Percentiles rank a stretch among this genome's conserved stretches.
Conservation (phyloP, 257 asterid species). For the Handroanthus guayacan region DNA sequence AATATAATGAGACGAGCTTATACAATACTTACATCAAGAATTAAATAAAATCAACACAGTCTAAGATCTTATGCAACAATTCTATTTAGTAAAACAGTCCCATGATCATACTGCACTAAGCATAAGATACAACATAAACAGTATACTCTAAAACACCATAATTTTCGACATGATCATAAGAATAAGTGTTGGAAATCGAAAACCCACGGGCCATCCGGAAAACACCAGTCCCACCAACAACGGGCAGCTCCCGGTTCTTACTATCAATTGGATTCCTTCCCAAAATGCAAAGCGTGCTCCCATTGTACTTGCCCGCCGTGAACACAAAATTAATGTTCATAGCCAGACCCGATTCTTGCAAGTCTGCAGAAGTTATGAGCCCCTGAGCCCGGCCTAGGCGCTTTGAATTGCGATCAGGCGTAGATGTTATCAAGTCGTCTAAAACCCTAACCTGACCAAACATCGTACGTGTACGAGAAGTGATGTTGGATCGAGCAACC, state of each 20-base stretch:
- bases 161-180: constrained; percentile 26
- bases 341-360: constrained; percentile 18
- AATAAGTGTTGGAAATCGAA: constrained; percentile 37
- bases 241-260: constrained; percentile 38
- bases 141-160: constrained; percentile 37
- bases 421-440: constrained; percentile 36
- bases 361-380: constrained; percentile 33
- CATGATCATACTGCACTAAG: background rate
- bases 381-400: constrained; percentile 44
- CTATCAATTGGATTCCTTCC: constrained; percentile 36
- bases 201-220: constrained; percentile 38
- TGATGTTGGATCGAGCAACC: constrained; percentile 42
- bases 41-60: background rate
- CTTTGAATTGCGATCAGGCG: constrained; percentile 33
- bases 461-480: background rate
- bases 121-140: constrained; percentile 29
- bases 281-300: constrained; percentile 34
- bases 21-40: background rate
- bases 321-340: constrained; percentile 43
- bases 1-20: background rate
- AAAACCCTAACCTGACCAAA: constrained; percentile 42
- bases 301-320: constrained; percentile 29
- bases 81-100: background rate
- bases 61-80: background rate
- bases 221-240: constrained; percentile 37